Percentiles rank a stretch among this genome's conserved stretches.
These are phyloP conservation scores for Corylus avellana DNA, from an alignment of 306 rosid genomes.

Conservation along the genomic window DNA sequence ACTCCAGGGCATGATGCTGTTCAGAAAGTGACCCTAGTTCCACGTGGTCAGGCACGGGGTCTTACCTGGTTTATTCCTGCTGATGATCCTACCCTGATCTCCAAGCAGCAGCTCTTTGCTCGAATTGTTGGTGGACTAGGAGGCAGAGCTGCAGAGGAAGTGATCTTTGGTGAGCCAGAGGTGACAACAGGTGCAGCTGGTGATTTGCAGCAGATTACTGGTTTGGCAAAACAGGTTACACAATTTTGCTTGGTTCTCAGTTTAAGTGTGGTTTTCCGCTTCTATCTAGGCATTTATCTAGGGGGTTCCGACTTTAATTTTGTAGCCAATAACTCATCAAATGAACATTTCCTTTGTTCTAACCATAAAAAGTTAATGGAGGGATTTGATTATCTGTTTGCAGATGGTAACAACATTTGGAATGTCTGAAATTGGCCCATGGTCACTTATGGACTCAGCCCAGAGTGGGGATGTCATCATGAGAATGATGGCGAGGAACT, in stretches of 20 bases:
- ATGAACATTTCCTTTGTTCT: neutral
- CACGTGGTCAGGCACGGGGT: conserved; percentile 99
- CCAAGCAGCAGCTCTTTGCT: conserved; percentile 96
- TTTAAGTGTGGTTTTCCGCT: neutral
- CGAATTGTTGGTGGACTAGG: conserved; percentile 98
- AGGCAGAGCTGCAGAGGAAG: conserved; percentile 98
- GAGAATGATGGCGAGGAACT: conserved; percentile 99
- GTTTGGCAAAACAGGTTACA: conserved; percentile 87
- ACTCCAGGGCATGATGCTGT: conserved; percentile 98
- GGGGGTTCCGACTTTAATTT: neutral
- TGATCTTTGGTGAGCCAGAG: conserved; percentile 95
- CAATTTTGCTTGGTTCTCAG: neutral
- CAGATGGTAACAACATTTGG: conserved; percentile 97
- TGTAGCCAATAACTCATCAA: conserved; percentile 5
- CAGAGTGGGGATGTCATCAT: conserved; percentile 86
- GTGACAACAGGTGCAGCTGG: conserved; percentile 99
- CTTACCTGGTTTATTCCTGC: conserved; percentile 98
- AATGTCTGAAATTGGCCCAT: conserved; percentile 97
- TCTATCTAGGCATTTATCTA: neutral
- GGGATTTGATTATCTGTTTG: conserved; percentile 27
- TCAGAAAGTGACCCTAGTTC: conserved; percentile 88
- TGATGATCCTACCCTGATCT: conserved; percentile 92
- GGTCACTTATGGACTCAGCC: conserved; percentile 90
- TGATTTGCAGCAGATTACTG: conserved; percentile 91
- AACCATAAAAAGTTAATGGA: neutral